Conservation (phyloP, 768 basidiomycete genomes). For the Obba rivulosa region DNA sequence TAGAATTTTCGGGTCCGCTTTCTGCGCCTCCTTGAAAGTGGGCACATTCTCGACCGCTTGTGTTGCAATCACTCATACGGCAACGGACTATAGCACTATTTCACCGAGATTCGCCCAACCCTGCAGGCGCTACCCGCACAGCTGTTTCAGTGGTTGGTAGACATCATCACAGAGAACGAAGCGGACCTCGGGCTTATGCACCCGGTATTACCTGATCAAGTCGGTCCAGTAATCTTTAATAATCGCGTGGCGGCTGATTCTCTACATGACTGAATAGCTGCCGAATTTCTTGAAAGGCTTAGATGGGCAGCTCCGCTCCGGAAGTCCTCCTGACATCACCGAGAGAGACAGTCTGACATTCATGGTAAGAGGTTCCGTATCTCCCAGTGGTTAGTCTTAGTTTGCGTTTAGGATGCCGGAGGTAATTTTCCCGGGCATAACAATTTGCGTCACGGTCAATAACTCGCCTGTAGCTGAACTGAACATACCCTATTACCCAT, state of each 20-base stretch:
- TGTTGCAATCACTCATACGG: background rate
- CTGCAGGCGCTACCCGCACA: conserved; percentile 17
- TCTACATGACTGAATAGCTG: conserved; percentile 6
- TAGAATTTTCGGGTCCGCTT: conserved; percentile 23
- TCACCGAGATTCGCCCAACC: conserved; percentile 19
- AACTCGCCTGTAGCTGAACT: conserved; percentile 14
- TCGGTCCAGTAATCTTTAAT: background rate
- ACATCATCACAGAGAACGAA: conserved; percentile 21
- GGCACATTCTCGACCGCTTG: background rate
- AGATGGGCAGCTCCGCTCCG: conserved; percentile 17
- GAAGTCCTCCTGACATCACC: conserved; percentile 18
- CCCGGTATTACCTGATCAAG: conserved; percentile 21
- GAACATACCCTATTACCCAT: conserved; percentile 22
- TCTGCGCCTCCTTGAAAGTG: conserved; percentile 23
- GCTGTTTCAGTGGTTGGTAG: conserved; percentile 19
- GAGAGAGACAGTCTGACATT: conserved; percentile 18
- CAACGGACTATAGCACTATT: conserved; percentile 15
- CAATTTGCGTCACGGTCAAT: background rate
- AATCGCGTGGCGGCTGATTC: background rate
- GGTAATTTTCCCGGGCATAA: conserved; percentile 4
- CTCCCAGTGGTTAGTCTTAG: too few relatives aligned
- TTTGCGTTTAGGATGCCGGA: conserved; percentile 17
- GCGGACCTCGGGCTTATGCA: conserved; percentile 20
- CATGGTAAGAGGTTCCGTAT: conserved; percentile 11
- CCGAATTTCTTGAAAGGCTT: conserved; percentile 23